A percentile compares a stretch with the other conserved stretches of the same genome.
Conservation (phyloP, 768 basidiomycete species). For the Boletellus sp. region DNA sequence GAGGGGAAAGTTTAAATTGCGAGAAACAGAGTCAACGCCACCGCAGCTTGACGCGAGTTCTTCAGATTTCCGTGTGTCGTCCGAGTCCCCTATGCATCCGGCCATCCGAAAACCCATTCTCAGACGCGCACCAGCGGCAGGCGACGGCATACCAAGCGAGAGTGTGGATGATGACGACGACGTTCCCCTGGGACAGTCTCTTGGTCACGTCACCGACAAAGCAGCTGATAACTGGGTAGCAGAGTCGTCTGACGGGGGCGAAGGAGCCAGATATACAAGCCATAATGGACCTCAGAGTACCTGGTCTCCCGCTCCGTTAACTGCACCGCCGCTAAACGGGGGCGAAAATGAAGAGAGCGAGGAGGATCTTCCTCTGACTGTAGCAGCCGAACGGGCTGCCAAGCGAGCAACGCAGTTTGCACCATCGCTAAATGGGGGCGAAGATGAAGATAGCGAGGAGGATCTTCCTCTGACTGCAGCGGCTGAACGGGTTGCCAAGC, state of each 20-base stretch:
- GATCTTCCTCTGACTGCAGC: conserved; percentile 73
- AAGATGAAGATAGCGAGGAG: conserved; percentile 66
- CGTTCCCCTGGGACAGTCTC: conserved; percentile 18
- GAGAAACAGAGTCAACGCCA: conserved; percentile 36
- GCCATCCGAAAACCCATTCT: conserved; percentile 34
- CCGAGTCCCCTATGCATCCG: conserved; percentile 32
- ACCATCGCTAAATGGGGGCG: conserved; percentile 2
- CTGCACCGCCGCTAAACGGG: background rate
- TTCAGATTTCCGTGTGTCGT: conserved; percentile 14
- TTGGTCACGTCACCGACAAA: conserved; percentile 19
- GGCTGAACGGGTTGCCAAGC: conserved; percentile 50
- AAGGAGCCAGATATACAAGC: conserved; percentile 51
- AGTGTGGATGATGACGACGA: conserved; percentile 49
- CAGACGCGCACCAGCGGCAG: conserved; percentile 27
- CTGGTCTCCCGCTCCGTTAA: conserved; percentile 7
- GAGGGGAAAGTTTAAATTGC: conserved; percentile 45
- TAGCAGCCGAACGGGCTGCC: conserved; percentile 53
- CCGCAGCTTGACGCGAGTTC: conserved; percentile 32
- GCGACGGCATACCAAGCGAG: conserved; percentile 44
- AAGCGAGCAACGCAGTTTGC: conserved; percentile 39
- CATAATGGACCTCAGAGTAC: conserved; percentile 53
- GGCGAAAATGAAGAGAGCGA: conserved; percentile 56
- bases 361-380: conserved; percentile 75
- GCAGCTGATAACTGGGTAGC: conserved; percentile 41
- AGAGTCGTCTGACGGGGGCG: conserved; percentile 63